phyloP scores from a whole-genome alignment of 495 filamentous ascomycete genomes.

The Trichoderma erinaceum region DNA sequence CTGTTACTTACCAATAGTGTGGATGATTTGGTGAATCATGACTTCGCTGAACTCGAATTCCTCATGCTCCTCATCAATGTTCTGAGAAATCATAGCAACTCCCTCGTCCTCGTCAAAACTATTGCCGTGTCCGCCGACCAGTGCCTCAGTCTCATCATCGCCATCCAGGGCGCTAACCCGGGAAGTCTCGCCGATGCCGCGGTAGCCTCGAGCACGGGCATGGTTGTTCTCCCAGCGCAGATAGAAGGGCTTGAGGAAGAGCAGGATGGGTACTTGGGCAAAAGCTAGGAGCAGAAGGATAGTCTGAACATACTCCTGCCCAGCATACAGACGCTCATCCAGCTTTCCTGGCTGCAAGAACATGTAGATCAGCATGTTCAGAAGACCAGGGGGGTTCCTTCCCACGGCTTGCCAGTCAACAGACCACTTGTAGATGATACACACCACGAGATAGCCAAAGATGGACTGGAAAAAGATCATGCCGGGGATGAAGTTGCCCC shows the following conservation, averaged over 20 bases:
- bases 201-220: slow-evolving; percentile 80
- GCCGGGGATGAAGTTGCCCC: slow-evolving; percentile 92
- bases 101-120: slow-evolving; percentile 77
- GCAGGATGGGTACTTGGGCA: slow-evolving; percentile 77
- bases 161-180: slow-evolving; percentile 80
- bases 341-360: slow-evolving; percentile 82
- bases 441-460: slow-evolving; percentile 92
- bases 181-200: slow-evolving; percentile 81
- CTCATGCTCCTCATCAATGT: slow-evolving; percentile 71
- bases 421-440: slow-evolving; percentile 95
- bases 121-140: slow-evolving; percentile 33
- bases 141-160: slow-evolving; percentile 63
- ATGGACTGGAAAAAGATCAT: slow-evolving; percentile 99
- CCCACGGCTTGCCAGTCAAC: slow-evolving; percentile 71
- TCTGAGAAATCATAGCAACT: slow-evolving; percentile 84
- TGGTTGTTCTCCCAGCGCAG: slow-evolving; percentile 88
- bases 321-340: slow-evolving; percentile 61
- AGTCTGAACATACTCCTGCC: slow-evolving; percentile 69
- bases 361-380: slow-evolving; percentile 99
- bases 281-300: slow-evolving; percentile 78
- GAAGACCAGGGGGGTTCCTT: slow-evolving; percentile 69
- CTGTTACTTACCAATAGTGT: slow-evolving; percentile 77
- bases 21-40: slow-evolving; percentile 99
- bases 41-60: slow-evolving; percentile 95
- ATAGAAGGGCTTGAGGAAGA: slow-evolving; percentile 94